These are phyloP conservation scores for Monilinia fructigena DNA, from an alignment of 2,329 filamentous ascomycete species.

Conservation along the genomic window DNA sequence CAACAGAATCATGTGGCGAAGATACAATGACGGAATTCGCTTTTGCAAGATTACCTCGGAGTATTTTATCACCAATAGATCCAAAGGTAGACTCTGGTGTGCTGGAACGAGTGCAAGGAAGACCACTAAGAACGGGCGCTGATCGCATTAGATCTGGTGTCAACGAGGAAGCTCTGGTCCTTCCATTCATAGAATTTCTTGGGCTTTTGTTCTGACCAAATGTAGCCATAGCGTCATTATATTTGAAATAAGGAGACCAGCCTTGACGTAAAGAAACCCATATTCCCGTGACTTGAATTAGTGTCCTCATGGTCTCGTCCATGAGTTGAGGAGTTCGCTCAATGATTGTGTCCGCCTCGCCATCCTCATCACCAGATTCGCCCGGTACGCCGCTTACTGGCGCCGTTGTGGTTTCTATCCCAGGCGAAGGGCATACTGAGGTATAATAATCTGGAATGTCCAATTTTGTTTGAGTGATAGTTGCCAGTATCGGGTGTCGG, in stretches of 20 bases:
- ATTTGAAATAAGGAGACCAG: constrained; percentile 44
- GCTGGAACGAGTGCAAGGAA: constrained; percentile 24
- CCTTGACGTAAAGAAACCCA: constrained; percentile 52
- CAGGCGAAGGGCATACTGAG: constrained; percentile 51
- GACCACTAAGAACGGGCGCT: constrained; percentile 14
- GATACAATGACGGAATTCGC: constrained; percentile 26
- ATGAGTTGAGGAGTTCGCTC: constrained; percentile 43
- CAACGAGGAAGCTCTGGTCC: constrained; percentile 34
- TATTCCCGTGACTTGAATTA: constrained; percentile 53
- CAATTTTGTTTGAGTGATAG: constrained; percentile 60
- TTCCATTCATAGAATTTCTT: constrained; percentile 21
- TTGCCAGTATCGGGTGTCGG: constrained; percentile 73
- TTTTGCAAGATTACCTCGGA: constrained; percentile 27
- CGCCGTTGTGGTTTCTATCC: constrained; percentile 45
- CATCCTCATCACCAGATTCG: constrained; percentile 21
- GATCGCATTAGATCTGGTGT: constrained; percentile 32
- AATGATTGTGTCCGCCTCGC: constrained; percentile 28
- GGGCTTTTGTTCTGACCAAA: constrained; percentile 19
- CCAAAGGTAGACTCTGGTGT: constrained; percentile 34
- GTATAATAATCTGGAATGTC: constrained; percentile 69
- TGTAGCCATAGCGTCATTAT: constrained; percentile 36
- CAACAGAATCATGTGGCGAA: constrained; percentile 26
- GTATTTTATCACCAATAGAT: constrained; percentile 30
- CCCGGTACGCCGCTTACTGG: constrained; percentile 24
- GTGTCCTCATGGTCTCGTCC: constrained; percentile 47